These are phyloP conservation scores for Bipolaris bicolor DNA, from an alignment of 2,329 filamentous ascomycete species.

Conservation along the genomic window DNA sequence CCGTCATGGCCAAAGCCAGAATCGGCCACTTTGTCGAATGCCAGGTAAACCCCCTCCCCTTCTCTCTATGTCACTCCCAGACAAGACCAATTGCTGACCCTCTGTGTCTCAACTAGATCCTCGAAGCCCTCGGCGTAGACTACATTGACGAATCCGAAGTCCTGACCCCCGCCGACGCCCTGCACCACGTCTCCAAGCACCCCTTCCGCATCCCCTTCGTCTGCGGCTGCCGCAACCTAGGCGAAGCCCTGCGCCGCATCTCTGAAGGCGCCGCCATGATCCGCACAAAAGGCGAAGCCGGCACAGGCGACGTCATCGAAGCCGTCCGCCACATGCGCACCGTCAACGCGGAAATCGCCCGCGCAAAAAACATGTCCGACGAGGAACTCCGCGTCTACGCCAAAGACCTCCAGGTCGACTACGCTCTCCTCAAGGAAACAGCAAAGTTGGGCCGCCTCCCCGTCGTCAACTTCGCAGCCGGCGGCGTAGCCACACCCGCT, in stretches of 20 bases:
- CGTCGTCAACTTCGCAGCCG: conserved; percentile 97
- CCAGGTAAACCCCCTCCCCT: conserved; percentile 60
- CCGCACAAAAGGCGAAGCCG: conserved; percentile 96
- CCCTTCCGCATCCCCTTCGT: conserved; percentile 87
- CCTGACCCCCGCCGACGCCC: conserved; percentile 88
- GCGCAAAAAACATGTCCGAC: conserved; percentile 69
- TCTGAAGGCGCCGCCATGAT: conserved; percentile 98
- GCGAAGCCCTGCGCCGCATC: conserved; percentile 89
- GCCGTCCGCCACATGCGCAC: conserved; percentile 95
- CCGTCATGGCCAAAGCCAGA: conserved; percentile 98
- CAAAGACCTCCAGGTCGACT: conserved; percentile 80
- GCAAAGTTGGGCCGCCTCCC: conserved; percentile 86
- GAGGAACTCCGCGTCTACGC: conserved; percentile 79
- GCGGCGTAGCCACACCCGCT: conserved; percentile 98
- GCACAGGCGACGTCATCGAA: conserved; percentile 95
- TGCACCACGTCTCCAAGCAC: conserved; percentile 90
- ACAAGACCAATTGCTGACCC: not conserved
- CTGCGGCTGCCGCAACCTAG: conserved; percentile 92
- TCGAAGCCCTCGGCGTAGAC: conserved; percentile 92
- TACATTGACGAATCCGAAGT: conserved; percentile 99
- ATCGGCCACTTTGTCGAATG: conserved; percentile 99
- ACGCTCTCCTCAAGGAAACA: conserved; percentile 80
- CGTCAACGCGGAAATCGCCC: conserved; percentile 80
- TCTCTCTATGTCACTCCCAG: not conserved
- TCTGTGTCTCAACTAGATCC: conserved; percentile 65